Evolutionary conservation across 331 rosid genomes (phyloP), one percentile per base, ranked within the genome.

Genomic region (Rosa hybrid): DNA sequence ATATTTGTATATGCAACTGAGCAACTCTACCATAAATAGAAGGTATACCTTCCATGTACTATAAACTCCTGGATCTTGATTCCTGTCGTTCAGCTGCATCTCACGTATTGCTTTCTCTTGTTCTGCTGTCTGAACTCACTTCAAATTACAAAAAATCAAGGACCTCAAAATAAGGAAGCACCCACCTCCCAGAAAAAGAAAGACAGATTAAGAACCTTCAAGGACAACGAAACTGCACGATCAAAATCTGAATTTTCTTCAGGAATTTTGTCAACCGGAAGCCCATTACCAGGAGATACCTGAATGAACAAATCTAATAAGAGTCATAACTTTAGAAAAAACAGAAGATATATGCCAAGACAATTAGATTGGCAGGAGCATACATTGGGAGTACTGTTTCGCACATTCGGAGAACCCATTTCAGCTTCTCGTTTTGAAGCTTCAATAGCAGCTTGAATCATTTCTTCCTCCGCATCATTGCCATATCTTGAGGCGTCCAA

Each of bases 391-490:
- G 77, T 78, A 45, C 73, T 86, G 54, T n/a, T 57, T 68, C 54
- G 84, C 68, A 56, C 77, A 81, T 72, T 16, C 63, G 81, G 86
- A 83, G 82, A 71, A 78, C 82, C 76, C 84, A 74, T 85, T 84
- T 79, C 84, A 44, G 75, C 70, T 45, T 86, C 97, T 84, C 30
- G 81, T 79, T 77, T 91, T 41, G 98, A 94, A 83, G 97, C 95
- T 88, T 83, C 92, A 21, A 94, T 90, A 14, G 94, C 98, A 79
- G 97, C 93, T 77, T 81, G 92, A 78, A 92, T 71, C 94, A 94
- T 91, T 82, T 89, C 94, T 69, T 92, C 94, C 83, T 91, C 97
- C 11, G 23, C 57, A 53, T 86, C 86, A 77, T 77, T 80, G 69
- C 81, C 83, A 81, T 54, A 78, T 64, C 64, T 41, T n/a, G 86